Evolutionary conservation across 208 protist species (phyloP).

Genomic region (Leishmania lainsoni): DNA sequence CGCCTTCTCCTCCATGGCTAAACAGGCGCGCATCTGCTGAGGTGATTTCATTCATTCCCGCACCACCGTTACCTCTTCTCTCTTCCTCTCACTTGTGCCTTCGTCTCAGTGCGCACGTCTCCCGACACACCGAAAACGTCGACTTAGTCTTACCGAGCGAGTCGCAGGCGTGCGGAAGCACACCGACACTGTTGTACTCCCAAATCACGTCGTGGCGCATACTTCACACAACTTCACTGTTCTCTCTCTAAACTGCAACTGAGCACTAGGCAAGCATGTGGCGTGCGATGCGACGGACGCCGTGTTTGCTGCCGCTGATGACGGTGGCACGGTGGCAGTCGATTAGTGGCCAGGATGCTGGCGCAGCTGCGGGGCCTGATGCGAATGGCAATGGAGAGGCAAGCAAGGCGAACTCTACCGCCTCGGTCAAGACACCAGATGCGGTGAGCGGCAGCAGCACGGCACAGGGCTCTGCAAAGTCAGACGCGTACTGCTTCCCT

Average conservation of each 20-base stretch:
- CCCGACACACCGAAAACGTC: background rate
- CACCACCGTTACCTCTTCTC: background rate
- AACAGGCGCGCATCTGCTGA: background rate
- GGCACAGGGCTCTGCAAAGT: background rate
- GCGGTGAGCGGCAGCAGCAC: conserved; percentile 1
- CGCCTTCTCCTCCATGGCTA: background rate
- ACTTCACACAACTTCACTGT: background rate
- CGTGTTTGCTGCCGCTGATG: background rate
- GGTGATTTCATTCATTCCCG: background rate
- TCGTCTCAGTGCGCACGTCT: background rate
- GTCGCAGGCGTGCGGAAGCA: background rate
- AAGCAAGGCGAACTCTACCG: background rate
- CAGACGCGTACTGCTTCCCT: conserved; percentile 36
- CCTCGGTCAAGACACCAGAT: conserved; percentile 3
- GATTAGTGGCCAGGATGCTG: conserved; percentile 11
- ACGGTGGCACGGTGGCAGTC: conserved; percentile 16
- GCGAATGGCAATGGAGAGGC: background rate
- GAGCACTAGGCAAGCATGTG: background rate
- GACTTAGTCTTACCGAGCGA: background rate
- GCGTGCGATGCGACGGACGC: background rate
- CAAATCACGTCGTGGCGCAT: background rate
- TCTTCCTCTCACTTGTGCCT: too few relatives aligned
- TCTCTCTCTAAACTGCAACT: background rate
- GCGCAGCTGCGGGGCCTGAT: background rate
- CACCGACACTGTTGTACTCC: background rate